These are phyloP conservation scores for Yarrowia sp. DNA, from an alignment of 805 yeast genomes.

Conservation along the genomic window DNA sequence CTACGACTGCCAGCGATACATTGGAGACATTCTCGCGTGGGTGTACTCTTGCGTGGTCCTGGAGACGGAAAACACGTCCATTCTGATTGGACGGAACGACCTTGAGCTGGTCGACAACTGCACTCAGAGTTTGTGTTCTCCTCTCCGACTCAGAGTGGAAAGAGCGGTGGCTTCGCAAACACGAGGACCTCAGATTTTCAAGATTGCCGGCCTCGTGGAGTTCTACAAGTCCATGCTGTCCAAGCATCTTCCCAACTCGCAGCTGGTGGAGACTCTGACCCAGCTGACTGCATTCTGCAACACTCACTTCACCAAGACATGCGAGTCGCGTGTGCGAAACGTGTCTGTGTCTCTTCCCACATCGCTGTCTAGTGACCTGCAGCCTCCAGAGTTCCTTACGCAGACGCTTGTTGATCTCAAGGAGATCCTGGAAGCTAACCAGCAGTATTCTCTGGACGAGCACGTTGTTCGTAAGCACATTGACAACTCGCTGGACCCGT, in stretches of 20 bases:
- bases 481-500: conserved; percentile 39
- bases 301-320: conserved; percentile 44
- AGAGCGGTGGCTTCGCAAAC: conserved; percentile 66
- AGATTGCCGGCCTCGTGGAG: conserved; percentile 60
- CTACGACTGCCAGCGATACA: conserved; percentile 76
- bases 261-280: conserved; percentile 34
- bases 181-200: conserved; percentile 53
- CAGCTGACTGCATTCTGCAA: conserved; percentile 40
- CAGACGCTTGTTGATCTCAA: conserved; percentile 62
- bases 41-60: conserved; percentile 82
- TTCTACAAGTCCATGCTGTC: conserved; percentile 67
- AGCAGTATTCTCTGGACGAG: conserved; percentile 22
- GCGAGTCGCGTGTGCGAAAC: conserved; percentile 42
- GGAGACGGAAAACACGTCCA: conserved; percentile 72
- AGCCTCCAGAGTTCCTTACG: conserved; percentile 81
- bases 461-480: conserved; percentile 33
- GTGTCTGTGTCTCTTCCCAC: conserved; percentile 37
- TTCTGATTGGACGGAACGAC: conserved; percentile 51
- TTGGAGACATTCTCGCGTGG: conserved; percentile 87
- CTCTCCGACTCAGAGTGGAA: conserved; percentile 61
- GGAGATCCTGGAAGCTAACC: conserved; percentile 50
- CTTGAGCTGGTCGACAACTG: conserved; percentile 48
- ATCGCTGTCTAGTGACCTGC: conserved; percentile 45
- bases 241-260: conserved; percentile 41
- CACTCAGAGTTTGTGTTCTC: conserved; percentile 56